Evolutionary conservation across 306 rosid species (phyloP), one percentile per base, ranked within the genome.

Genomic region (Quillaja saponaria): DNA sequence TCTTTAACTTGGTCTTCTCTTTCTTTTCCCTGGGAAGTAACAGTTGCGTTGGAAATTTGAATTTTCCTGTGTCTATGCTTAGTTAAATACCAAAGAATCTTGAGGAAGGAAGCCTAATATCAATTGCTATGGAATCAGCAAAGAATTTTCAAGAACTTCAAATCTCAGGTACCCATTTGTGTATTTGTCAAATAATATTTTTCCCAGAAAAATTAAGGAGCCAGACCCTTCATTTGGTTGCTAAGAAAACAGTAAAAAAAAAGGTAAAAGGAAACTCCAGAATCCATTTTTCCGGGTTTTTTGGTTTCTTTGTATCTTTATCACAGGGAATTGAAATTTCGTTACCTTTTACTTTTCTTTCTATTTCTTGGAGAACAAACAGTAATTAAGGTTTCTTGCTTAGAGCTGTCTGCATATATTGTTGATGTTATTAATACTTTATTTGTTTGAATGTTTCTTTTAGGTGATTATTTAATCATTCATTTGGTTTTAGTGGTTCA

Each of bases 101-200:
- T 31, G 34, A 61, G 21, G 63, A 34, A 40, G 55, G 13, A 47
- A 58, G 19, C 8, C 55, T 68, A 6, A n/a, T 35, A 33, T 15
- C 69, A 50, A 25, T 58, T 17, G 54, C 19, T 16, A 17, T 66
- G 56, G 52, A 63, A 4, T 15, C 57, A 10, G 54, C 55, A 25
- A 44, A 16, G 37, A 44, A 18, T 33, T 39, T 33, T 28, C 67
- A 63, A 21, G 62, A 62, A 40, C 42, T 53, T 62, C 35, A 54
- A 12, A 63, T 42, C 38, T 42, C 71, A 8, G 71, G 79, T 75
- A 19, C 28, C 35, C 10, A 15, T 67, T 14, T 10, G 15, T 40
- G 41, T n/a, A n/a, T n/a, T n/a, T n/a, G n/a, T n/a, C n/a, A n/a
- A n/a, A 16, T 13, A 13, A 8, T 55, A 28, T 5, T 45, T 45